Base-by-base conservation (phyloP, 2,329 filamentous ascomycete genomes). In the Cladorrhinum sp. region DNA sequence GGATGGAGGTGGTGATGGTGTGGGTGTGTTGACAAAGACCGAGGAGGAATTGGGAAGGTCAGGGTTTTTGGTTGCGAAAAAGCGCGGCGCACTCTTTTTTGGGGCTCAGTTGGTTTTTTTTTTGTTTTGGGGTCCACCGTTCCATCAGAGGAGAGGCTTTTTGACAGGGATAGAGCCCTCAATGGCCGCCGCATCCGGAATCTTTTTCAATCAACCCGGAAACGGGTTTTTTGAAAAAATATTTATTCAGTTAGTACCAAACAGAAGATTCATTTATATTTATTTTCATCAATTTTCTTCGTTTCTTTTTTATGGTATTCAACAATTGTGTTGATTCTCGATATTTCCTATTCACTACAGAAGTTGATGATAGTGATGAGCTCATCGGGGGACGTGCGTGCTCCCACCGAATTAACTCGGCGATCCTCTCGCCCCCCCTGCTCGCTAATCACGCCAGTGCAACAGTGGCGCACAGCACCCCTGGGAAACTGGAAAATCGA, bases 131-230 rank as follows among this genome's bases (percentile, higher is more conserved):
- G 55, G 55, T 16, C 20, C 20, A 50, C n/a, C n/a, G n/a, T 23
- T 45, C 36, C 6, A n/a, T 41, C 10, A n/a, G 13, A 32, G 6
- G 6, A 13, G 29, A 13, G 29, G 36, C 16, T 18, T 59, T 41
- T 51, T 18, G 58, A 57, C 61, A 57, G 38, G 55, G 57, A 59
- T 48, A 22, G 23, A 48, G 22, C 36, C 61, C 62, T 64, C 62
- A 62, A 61, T 65, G 60, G 56, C 58, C 62, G 60, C 58, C 62
- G 59, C 59, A 63, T 64, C 59, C 62, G 62, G 64, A 53, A 27
- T 50, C 27, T 41, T 16, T 57, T 45, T 24, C 32, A 27, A 59
- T 48, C 57, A 22, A 16, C 22, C 18, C 18, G 13, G 12, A 41
- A 45, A 25, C 24, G 12, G 29, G n/a, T 48, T 49, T 24, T 48